A percentile compares a stretch with the other conserved stretches of the same genome.
phyloP scores from a whole-genome alignment of 768 basidiomycete genomes.

The Psilocybe subaeruginosa region DNA sequence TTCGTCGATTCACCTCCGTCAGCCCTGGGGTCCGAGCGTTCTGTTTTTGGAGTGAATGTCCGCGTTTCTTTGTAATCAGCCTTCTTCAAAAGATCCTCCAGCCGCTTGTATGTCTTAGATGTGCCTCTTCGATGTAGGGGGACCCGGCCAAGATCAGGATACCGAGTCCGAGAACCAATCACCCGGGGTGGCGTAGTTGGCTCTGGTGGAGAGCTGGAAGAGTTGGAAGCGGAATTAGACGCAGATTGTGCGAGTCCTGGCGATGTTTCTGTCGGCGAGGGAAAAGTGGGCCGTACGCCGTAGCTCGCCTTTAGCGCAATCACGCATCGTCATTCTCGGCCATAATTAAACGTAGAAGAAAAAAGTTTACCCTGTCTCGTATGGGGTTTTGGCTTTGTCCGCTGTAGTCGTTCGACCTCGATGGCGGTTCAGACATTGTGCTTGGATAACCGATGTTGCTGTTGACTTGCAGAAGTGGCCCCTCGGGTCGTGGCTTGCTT shows the following conservation, averaged over 20 bases:
- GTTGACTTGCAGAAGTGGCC: background rate
- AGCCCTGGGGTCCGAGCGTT: constrained; percentile 43
- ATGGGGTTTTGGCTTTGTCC: background rate
- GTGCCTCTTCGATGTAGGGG: constrained; percentile 80
- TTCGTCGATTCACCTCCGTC: constrained; percentile 20
- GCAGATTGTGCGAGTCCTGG: constrained; percentile 45
- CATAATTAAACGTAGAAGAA: background rate
- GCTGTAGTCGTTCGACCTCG: background rate
- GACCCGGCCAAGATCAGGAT: constrained; percentile 68
- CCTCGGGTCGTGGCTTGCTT: background rate
- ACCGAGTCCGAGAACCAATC: constrained; percentile 46
- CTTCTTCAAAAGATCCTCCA: constrained; percentile 85
- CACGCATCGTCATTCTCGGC: background rate
- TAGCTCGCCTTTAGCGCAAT: constrained; percentile 17
- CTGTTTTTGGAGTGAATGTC: constrained; percentile 83
- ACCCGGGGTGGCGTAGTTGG: constrained; percentile 47
- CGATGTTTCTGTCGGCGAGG: constrained; percentile 36
- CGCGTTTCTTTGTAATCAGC: constrained; percentile 94
- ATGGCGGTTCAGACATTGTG: constrained; percentile 4
- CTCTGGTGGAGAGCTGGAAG: constrained; percentile 43
- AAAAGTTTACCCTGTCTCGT: background rate
- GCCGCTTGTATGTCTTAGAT: constrained; percentile 78
- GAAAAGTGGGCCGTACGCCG: constrained; percentile 28
- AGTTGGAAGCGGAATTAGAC: constrained; percentile 38
- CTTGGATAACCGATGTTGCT: background rate